phyloP scores from a whole-genome alignment of 768 basidiomycete species.

The Obba rivulosa region DNA sequence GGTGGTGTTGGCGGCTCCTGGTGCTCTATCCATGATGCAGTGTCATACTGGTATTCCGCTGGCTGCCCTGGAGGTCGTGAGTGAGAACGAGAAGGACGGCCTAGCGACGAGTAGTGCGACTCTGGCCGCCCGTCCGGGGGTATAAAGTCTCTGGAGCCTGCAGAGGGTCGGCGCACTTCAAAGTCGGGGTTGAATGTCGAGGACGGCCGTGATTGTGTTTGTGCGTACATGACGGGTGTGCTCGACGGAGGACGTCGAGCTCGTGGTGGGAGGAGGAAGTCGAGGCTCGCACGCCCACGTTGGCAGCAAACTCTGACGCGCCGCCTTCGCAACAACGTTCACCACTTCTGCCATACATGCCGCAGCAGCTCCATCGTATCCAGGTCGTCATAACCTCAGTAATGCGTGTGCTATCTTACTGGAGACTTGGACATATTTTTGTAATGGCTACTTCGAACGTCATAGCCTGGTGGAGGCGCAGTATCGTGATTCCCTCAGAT shows the following conservation, averaged over 20 bases:
- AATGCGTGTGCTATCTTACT: no score
- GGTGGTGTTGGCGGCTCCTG: constrained; percentile 10
- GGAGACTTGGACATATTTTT: no score
- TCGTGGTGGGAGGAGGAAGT: no score
- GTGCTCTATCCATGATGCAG: not conserved
- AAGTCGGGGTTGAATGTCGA: constrained; percentile 19
- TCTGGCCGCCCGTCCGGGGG: constrained; percentile 7
- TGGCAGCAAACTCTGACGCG: no score
- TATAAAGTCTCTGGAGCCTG: constrained; percentile 6
- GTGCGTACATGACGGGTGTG: constrained; percentile 17
- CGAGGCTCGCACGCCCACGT: no score
- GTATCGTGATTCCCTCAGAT: no score
- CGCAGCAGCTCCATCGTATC: no score
- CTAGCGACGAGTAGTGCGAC: constrained; percentile 9
- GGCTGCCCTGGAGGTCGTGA: constrained; percentile 6
- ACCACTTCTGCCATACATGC: no score
- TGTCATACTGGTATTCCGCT: constrained; percentile 10
- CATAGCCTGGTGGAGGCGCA: no score
- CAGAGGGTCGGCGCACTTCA: constrained; percentile 14
- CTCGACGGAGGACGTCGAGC: constrained; percentile 6
- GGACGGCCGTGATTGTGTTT: constrained; percentile 14
- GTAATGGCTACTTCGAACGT: no score
- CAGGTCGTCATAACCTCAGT: no score
- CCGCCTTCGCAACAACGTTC: no score
- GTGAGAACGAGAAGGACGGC: constrained; percentile 3